Evolutionary conservation across 2,329 filamentous ascomycete genomes (phyloP), one percentile per base, ranked within the genome.

Genomic region (Colletotrichum phormii): DNA sequence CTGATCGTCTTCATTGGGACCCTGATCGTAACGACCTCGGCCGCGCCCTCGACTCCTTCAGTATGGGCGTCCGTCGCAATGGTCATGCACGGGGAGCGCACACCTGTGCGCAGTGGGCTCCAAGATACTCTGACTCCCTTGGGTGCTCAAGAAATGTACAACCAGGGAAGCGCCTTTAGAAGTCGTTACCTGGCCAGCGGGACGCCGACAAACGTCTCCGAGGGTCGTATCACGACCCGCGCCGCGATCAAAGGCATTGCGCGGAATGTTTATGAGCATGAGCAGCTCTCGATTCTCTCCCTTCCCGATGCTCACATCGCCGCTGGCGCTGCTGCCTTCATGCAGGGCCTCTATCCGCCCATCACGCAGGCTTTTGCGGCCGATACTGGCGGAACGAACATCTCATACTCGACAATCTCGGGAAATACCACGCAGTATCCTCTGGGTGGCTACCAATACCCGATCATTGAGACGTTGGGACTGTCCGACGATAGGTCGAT

Each of bases 311-410:
- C 81, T 31, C 87, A 83, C 77, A 78, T 95, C 37, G 89, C 91
- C 64, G 91, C 88, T 73, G 91, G 94, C 3, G 94, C 94, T 42
- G 85, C 89, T 64, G 94, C 92, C 0, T 97, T 97, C 81, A 83
- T 97, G 76, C 95, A 98, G 80, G 95, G 93, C 5, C 86, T 98
- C 4, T 98, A 97, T 79, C 95, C 95, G 2, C 94, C 94, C 0
- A 87, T 89, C 0, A 86, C 86, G 4, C 73, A 77, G 11, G 75
- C 77, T 0, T 84, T 83, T 37, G 77, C 81, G 6, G 78, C 80
- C 5, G 79, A 84, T 1, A 84, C 84, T 15, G 81, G 79, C 18
- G 81, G 81, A 26, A 74, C 75, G 4, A 76, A 75, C 26, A 54
- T 75, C 9, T 73, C 75, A 13, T 66, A 61, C 12, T 71, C 74